Evolutionary conservation across 2,329 filamentous ascomycete genomes (phyloP), one percentile per base, ranked within the genome.

Genomic region (Neoscytalidium dimidiatum): DNA sequence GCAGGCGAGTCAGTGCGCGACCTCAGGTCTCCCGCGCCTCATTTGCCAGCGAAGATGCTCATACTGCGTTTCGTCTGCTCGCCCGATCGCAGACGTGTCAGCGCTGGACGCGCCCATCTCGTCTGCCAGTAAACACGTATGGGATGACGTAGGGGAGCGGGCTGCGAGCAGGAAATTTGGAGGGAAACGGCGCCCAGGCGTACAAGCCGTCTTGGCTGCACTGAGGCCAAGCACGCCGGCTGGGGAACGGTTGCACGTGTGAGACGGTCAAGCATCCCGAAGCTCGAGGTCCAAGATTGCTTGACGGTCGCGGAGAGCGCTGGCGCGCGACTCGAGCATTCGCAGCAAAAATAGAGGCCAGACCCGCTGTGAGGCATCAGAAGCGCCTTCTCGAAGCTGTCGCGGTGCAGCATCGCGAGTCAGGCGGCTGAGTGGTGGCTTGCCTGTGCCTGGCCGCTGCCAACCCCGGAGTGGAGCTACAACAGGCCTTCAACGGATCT

Each of bases 381-480:
- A 26, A 17, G 23, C 17, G 53, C 53, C 21, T 44, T 58, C 23
- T 21, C 35, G 38, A 58, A 58, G 53, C 3, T 19, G 19, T 21
- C 11, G 46, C 5, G 7, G 41, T 8, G 44, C 21, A 14, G 38
- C 38, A n/a, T 23, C n/a, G 38, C 53, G 53, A 58, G 53, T 58
- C 53, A 57, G 19, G 6, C 23, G 35, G 35, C 31, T n/a, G 51
- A 11, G 31, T 31, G n/a, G 51, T 35, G 31, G n/a, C 31, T 56
- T 17, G n/a, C n/a, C n/a, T n/a, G n/a, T n/a, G n/a, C n/a, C n/a
- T n/a, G n/a, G n/a, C n/a, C n/a, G 51, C 19, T 60, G 56, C 56
- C 56, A 60, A 46, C 41, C 56, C 56, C 41, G 56, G 56, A 46
- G 56, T 46, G 38, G 28, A 60, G 56, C 19, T 17, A 57, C 53